Percentiles rank a stretch among this genome's conserved stretches.
Evolutionary conservation across 1,284 basidiomycete genomes (phyloP).

Genomic region (Kalmanozyma brasiliensis): DNA sequence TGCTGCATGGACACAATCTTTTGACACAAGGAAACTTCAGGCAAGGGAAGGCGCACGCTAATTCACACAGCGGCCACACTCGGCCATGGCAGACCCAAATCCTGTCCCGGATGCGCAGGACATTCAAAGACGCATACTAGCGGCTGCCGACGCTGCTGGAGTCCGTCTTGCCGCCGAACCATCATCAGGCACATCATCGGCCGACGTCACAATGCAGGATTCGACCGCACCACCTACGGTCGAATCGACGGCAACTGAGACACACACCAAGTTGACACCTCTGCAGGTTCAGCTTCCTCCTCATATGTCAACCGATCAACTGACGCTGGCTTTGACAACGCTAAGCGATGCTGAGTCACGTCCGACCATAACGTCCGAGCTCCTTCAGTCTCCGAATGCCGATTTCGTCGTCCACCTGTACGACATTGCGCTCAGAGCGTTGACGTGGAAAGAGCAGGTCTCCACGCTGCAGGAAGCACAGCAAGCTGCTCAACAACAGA

Average conservation of each 20-base stretch:
- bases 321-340: constrained; percentile 23
- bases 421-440: constrained; percentile 24
- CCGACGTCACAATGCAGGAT: constrained; percentile 21
- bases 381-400: constrained; percentile 32
- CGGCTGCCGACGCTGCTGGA: constrained; percentile 28
- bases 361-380: constrained; percentile 19
- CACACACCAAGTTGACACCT: background rate
- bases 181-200: constrained; percentile 6
- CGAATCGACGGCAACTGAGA: background rate
- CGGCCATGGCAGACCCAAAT: constrained; percentile 40
- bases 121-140: constrained; percentile 30
- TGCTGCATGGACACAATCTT: constrained; percentile 16
- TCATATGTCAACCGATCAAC: constrained; percentile 27
- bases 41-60: constrained; percentile 9
- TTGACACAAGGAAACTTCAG: background rate
- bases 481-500: constrained; percentile 5
- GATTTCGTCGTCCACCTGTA: constrained; percentile 45
- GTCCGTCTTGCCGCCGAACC: constrained; percentile 13
- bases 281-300: constrained; percentile 27
- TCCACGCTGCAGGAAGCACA: constrained; percentile 9
- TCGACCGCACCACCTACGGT: constrained; percentile 3
- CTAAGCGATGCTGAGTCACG: constrained; percentile 17
- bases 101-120: constrained; percentile 41
- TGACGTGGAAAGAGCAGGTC: constrained; percentile 21
- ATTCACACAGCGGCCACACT: constrained; percentile 15